Percentiles rank a stretch among this genome's conserved stretches.
Evolutionary conservation across 2,329 filamentous ascomycete genomes (phyloP).

Genomic region (Verticillium nubilum): DNA sequence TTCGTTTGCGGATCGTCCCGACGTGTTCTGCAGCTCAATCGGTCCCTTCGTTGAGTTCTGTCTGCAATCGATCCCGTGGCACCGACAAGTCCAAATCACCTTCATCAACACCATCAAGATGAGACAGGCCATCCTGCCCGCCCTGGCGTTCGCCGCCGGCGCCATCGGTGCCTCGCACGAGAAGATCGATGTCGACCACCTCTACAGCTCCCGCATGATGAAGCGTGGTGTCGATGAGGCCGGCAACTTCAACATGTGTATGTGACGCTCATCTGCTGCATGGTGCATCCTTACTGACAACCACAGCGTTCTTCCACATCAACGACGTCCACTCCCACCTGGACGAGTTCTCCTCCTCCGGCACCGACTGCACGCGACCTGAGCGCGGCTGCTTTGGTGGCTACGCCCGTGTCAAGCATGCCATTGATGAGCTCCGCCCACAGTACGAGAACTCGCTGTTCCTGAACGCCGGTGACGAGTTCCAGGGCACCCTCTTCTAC

Average conservation of each 20-base stretch:
- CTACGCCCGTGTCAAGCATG: constrained; percentile 58
- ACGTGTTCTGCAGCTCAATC: background rate
- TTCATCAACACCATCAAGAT: background rate
- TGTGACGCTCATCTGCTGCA: constrained; percentile 5
- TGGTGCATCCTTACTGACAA: background rate
- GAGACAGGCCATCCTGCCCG: constrained; percentile 2
- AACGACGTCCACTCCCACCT: constrained; percentile 66
- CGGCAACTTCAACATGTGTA: constrained; percentile 49
- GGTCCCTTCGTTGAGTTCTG: background rate
- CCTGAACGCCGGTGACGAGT: constrained; percentile 64
- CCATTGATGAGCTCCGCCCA: constrained; percentile 50
- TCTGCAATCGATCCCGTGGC: background rate
- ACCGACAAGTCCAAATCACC: background rate
- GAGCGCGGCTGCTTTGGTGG: constrained; percentile 57
- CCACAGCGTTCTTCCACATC: constrained; percentile 58
- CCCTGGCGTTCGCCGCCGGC: constrained; percentile 16
- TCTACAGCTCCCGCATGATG: constrained; percentile 40
- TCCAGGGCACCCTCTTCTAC: constrained; percentile 65
- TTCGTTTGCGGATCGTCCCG: background rate
- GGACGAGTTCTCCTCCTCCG: constrained; percentile 55
- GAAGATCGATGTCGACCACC: constrained; percentile 34
- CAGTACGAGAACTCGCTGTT: constrained; percentile 56
- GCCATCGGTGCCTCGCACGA: constrained; percentile 21
- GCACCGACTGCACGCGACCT: constrained; percentile 54
- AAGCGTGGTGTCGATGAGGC: constrained; percentile 44